Evolutionary conservation across 208 protist species (phyloP).

Genomic region (Wallacemonas collosoma): DNA sequence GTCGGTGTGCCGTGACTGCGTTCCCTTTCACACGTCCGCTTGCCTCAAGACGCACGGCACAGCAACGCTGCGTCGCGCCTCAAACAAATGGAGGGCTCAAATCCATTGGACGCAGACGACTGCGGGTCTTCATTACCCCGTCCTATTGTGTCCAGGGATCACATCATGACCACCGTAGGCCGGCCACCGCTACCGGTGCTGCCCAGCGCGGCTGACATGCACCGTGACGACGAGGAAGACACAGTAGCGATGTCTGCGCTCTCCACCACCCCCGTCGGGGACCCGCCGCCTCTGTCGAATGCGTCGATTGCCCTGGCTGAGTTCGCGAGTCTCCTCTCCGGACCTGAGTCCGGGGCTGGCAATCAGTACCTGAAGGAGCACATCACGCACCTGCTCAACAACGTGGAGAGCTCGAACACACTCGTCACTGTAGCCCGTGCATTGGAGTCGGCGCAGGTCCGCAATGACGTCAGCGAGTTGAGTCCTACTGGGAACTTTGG

Average conservation of each 20-base stretch:
- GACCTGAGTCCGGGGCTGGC: conserved; percentile 12
- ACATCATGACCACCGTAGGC: no score
- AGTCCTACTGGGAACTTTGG: not conserved
- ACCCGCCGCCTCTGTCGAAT: conserved; percentile 35
- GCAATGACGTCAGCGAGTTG: not conserved
- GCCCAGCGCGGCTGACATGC: no score
- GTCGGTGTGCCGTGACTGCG: no score
- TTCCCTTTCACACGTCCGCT: no score
- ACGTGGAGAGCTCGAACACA: conserved; percentile 54
- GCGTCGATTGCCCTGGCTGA: conserved; percentile 57
- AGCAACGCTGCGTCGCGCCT: no score
- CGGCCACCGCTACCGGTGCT: no score
- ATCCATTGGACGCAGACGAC: conserved; percentile 1
- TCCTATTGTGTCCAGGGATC: no score
- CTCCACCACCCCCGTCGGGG: not conserved
- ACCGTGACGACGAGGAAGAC: no score
- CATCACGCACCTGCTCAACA: conserved; percentile 54
- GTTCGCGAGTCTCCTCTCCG: conserved; percentile 57
- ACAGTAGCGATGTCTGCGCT: not conserved
- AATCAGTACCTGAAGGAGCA: conserved; percentile 51
- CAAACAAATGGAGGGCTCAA: not conserved
- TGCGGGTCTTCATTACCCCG: no score
- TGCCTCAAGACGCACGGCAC: no score
- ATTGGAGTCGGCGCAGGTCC: conserved; percentile 35
- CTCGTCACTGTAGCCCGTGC: conserved; percentile 47